Evolutionary conservation across 2,329 filamentous ascomycete species (phyloP), one percentile per base, ranked within the genome.

Genomic region (Clonostachys sp.): DNA sequence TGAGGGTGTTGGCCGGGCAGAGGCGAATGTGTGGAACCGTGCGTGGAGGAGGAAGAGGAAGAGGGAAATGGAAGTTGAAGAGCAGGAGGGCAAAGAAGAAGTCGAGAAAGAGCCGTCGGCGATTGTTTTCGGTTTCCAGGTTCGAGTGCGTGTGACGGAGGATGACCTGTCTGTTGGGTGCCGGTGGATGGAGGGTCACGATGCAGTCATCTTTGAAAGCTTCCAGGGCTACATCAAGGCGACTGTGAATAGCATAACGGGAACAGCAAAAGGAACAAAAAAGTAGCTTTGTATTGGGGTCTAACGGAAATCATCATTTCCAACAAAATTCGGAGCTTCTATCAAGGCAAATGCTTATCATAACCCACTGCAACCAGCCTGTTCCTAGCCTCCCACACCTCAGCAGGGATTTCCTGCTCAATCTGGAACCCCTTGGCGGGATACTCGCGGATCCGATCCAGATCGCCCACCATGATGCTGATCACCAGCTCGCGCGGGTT

Each of bases 131-230:
- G 84, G 81, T 0, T 84, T 88, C 57, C 75, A 71, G 47, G 63
- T 87, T 9, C 62, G 66, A n/a, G 58, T 84, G 18, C 68, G 63
- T 3, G 62, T 71, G 2, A 58, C 65, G 16, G 61, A 62, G 45
- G 56, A 61, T 2, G 61, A 66, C 16, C 69, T 84, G 0, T 64
- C 61, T 3, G 67, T 86, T 5, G 55, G 65, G 5, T 71, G 87
- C 46, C 74, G 87, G 34, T 70, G 46, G 91, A 60, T 89, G 1
- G 83, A 89, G 56, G 92, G 94, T 0, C 72, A 75, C 6, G 87
- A 95, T 54, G 72, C 78, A 16, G 75, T 84, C 1, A 60, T 94
- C 0, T 96, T 92, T 64, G 88, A 95, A 67, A 96, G 91, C 61
- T 90, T 99, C 52, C 86, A 84, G 50, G 91, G 89, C 0, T 90